Conservation (phyloP, 106 monocot genomes). For the Amphibolis antarctica region DNA sequence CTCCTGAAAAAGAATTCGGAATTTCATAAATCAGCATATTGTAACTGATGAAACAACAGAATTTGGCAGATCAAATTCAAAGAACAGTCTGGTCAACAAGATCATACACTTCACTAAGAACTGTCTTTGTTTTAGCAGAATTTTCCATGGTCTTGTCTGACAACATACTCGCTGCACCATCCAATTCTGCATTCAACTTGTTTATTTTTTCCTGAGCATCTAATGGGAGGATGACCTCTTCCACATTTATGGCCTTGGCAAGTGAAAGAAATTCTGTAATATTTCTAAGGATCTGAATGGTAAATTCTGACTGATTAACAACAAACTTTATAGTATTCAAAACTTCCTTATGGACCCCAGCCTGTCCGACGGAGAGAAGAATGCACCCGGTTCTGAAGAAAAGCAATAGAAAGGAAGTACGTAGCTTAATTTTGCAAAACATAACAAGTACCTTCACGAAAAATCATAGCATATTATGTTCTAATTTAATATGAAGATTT, state of each 20-base stretch:
- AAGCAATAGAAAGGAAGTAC: slow-evolving; percentile 3
- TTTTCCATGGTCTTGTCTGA: slow-evolving; percentile 56
- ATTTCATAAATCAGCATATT: not conserved
- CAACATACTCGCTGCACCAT: slow-evolving; percentile 34
- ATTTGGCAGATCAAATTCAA: not conserved
- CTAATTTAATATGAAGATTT: too few species aligned
- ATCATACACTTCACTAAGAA: slow-evolving; percentile 49
- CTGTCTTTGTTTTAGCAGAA: slow-evolving; percentile 36
- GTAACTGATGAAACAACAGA: not conserved
- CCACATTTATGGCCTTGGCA: slow-evolving; percentile 61
- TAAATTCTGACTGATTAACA: slow-evolving; percentile 80
- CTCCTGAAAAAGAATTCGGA: slow-evolving; percentile 22
- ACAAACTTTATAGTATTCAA: slow-evolving; percentile 55
- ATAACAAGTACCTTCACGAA: too few species aligned
- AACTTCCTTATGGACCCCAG: slow-evolving; percentile 54
- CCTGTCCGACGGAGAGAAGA: slow-evolving; percentile 62
- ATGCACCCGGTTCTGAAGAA: slow-evolving; percentile 52
- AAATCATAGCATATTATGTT: too few species aligned
- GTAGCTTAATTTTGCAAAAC: too few species aligned
- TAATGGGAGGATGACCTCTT: slow-evolving; percentile 46
- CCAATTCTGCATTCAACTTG: slow-evolving; percentile 45
- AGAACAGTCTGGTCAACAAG: not conserved
- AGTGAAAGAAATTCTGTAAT: slow-evolving; percentile 62
- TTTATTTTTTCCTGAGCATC: slow-evolving; percentile 54
- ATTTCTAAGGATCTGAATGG: slow-evolving; percentile 61